Conservation (phyloP, 495 filamentous ascomycete genomes). For the Margaritispora aquatica region DNA sequence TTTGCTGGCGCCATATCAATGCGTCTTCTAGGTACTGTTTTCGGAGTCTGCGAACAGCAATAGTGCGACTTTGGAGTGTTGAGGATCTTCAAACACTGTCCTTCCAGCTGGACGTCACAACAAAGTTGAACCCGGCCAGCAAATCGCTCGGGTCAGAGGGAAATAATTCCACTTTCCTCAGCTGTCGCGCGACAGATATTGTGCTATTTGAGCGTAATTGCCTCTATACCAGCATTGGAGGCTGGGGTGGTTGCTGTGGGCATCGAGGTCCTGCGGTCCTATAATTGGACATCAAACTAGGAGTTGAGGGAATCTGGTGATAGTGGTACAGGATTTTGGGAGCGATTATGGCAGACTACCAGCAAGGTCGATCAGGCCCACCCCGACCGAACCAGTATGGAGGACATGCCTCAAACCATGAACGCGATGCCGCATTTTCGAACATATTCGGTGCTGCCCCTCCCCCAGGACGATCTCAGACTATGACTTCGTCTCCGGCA, state of each 20-base stretch:
- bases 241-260: slow-evolving; percentile 18
- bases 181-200: not conserved
- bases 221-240: slow-evolving; percentile 6
- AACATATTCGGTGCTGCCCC: slow-evolving; percentile 91
- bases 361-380: slow-evolving; percentile 65
- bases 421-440: slow-evolving; percentile 91
- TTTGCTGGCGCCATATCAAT: slow-evolving; percentile 11
- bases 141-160: not conserved
- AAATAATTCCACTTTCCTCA: not conserved
- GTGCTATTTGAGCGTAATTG: slow-evolving; percentile 2
- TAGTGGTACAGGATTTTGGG: not conserved
- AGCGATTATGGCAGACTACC: slow-evolving; percentile 76
- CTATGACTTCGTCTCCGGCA: slow-evolving; percentile 67
- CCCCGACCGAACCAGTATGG: slow-evolving; percentile 53
- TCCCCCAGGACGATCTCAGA: slow-evolving; percentile 80
- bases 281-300: not conserved
- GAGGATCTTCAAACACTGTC: slow-evolving; percentile 7
- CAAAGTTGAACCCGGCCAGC: too few relatives aligned
- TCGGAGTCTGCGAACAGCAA: slow-evolving; percentile 10
- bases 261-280: slow-evolving; percentile 7
- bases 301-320: not conserved
- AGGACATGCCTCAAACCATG: slow-evolving; percentile 57
- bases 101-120: too few relatives aligned
- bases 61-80: not conserved
- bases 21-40: slow-evolving; percentile 2